Evolutionary conservation across 2,329 filamentous ascomycete genomes (phyloP).

Genomic region (Knoxdaviesia proteae): DNA sequence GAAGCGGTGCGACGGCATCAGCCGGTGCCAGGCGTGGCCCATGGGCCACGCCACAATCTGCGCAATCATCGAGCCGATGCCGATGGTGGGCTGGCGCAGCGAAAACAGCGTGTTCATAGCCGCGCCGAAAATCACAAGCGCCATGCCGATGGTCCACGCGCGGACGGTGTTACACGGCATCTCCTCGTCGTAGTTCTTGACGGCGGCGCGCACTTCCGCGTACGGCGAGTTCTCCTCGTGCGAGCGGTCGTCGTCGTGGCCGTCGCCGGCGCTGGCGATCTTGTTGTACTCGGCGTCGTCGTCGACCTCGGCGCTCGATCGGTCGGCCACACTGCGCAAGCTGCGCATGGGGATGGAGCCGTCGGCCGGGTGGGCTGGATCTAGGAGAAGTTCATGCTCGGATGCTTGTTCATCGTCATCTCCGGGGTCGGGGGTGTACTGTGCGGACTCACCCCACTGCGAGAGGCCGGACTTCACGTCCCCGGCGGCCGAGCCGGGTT

Average conservation of each 20-base stretch:
- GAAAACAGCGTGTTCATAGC: constrained; percentile 44
- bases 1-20: constrained; percentile 28
- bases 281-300: constrained; percentile 7
- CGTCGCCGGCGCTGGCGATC: constrained; percentile 2
- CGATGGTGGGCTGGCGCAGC: constrained; percentile 38
- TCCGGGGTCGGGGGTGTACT: background rate
- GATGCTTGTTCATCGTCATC: constrained; percentile 23
- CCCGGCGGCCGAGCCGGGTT: too few relatives aligned
- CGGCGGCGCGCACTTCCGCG: constrained; percentile 42
- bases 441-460: too few relatives aligned
- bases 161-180: constrained; percentile 45
- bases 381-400: constrained; percentile 35
- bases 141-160: constrained; percentile 41
- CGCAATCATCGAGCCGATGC: constrained; percentile 37
- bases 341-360: constrained; percentile 7
- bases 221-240: constrained; percentile 39
- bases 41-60: constrained; percentile 44
- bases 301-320: constrained; percentile 3
- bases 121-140: constrained; percentile 33
- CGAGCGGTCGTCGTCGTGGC: constrained; percentile 11
- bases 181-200: constrained; percentile 42
- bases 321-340: background rate
- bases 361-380: constrained; percentile 24
- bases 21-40: constrained; percentile 36
- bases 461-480: too few relatives aligned